Percentiles rank a stretch among this genome's conserved stretches.
Evolutionary conservation across 306 rosid species (phyloP).

Genomic region (Cercis canadensis): DNA sequence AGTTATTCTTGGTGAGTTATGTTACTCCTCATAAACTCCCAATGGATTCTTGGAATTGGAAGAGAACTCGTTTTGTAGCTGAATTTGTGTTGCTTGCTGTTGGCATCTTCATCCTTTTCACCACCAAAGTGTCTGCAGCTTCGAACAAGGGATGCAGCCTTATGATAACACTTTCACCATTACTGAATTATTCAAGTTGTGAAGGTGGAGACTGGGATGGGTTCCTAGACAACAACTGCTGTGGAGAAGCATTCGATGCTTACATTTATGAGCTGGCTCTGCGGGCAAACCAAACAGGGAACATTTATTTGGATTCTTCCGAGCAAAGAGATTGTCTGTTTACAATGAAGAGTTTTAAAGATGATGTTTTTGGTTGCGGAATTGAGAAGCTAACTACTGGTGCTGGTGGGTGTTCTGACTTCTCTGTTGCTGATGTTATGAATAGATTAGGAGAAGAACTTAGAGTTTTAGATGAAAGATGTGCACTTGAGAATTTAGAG

Average conservation of each 20-base stretch:
- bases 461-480: conserved; percentile 34
- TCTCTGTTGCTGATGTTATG: conserved; percentile 46
- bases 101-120: conserved; percentile 34
- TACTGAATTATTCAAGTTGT: conserved; percentile 34
- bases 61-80: conserved; percentile 1
- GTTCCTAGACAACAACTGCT: conserved; percentile 34
- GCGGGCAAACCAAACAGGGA: conserved; percentile 48
- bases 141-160: conserved; percentile 43
- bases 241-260: conserved; percentile 40
- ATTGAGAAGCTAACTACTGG: conserved; percentile 53
- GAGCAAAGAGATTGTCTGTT: conserved; percentile 47
- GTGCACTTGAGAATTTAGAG: conserved; percentile 32
- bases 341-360: conserved; percentile 17
- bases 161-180: neutral
- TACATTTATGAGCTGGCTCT: conserved; percentile 47
- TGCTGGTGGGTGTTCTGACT: conserved; percentile 55
- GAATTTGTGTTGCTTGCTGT: neutral
- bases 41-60: conserved; percentile 24
- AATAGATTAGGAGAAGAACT: conserved; percentile 38
- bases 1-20: neutral
- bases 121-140: conserved; percentile 11
- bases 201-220: conserved; percentile 47
- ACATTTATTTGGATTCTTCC: conserved; percentile 40
- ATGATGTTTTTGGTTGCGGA: conserved; percentile 46
- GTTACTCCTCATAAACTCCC: neutral